Evolutionary conservation across 495 filamentous ascomycete genomes (phyloP).

Genomic region (Trichocladium antarcticum): DNA sequence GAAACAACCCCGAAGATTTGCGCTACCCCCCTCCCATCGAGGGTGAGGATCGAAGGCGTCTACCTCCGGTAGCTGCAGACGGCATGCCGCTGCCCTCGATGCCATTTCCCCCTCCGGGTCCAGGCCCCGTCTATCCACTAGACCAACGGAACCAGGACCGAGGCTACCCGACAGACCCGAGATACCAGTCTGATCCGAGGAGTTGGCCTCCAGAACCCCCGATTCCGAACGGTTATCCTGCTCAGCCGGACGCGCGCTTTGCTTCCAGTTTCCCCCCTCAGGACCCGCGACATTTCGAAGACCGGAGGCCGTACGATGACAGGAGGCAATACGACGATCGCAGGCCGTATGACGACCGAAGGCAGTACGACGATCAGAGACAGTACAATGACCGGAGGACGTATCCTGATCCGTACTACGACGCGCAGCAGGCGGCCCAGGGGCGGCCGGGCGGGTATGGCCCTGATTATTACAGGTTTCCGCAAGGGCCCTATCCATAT

Average conservation of each 20-base stretch:
- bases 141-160: conserved; percentile 12
- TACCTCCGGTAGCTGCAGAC: conserved; percentile 22
- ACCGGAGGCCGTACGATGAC: conserved; percentile 15
- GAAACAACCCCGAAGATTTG: conserved; percentile 30
- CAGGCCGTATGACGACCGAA: not conserved
- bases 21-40: conserved; percentile 42
- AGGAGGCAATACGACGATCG: conserved; percentile 11
- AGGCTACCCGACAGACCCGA: conserved; percentile 9
- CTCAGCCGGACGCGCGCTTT: conserved; percentile 14
- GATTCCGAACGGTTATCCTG: conserved; percentile 15
- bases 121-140: conserved; percentile 3
- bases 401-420: conserved; percentile 17
- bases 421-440: conserved; percentile 7
- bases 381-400: conserved; percentile 5
- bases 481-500: conserved; percentile 10
- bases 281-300: conserved; percentile 9
- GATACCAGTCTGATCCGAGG: conserved; percentile 19
- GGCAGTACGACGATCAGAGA: conserved; percentile 6
- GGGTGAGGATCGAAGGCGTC: conserved; percentile 33
- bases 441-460: conserved; percentile 12
- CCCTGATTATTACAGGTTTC: conserved; percentile 17
- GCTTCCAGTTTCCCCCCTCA: conserved; percentile 12
- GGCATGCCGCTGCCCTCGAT: conserved; percentile 31
- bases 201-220: conserved; percentile 5
- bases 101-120: conserved; percentile 16